A percentile compares a stretch with the other conserved stretches of the same genome.
phyloP scores from a whole-genome alignment of 2,329 filamentous ascomycete species.

The Domatiomyces globalis region DNA sequence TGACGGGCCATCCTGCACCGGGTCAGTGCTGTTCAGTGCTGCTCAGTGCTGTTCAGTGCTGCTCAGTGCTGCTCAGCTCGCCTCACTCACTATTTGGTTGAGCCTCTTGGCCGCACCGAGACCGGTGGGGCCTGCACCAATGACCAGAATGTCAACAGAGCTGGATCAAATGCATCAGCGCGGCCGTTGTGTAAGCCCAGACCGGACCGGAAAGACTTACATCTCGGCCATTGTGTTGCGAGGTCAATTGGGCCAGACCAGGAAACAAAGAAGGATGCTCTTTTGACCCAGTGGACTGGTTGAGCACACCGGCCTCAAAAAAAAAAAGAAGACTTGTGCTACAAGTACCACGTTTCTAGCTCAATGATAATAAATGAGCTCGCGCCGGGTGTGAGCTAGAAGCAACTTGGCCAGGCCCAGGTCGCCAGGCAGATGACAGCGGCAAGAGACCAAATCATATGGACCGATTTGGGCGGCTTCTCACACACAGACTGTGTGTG shows the following conservation, averaged over 20 bases:
- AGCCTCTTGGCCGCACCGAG: constrained; percentile 95
- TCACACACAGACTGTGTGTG: too few relatives aligned
- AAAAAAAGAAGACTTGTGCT: too few relatives aligned
- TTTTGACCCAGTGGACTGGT: too few relatives aligned
- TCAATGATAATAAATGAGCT: too few relatives aligned
- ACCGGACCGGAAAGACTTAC: neutral
- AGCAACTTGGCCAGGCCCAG: too few relatives aligned
- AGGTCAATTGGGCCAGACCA: neutral
- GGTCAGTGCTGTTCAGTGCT: constrained; percentile 3
- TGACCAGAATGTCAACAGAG: constrained; percentile 82
- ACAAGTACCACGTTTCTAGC: too few relatives aligned
- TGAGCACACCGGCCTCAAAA: too few relatives aligned
- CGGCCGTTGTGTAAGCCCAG: neutral
- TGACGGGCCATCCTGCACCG: constrained; percentile 62
- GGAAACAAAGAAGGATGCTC: too few relatives aligned
- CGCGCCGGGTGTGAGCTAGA: too few relatives aligned
- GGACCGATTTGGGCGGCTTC: too few relatives aligned
- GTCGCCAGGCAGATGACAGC: too few relatives aligned
- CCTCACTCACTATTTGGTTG: constrained; percentile 68
- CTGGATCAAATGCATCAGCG: constrained; percentile 1
- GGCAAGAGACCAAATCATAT: too few relatives aligned
- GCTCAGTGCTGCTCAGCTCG: neutral
- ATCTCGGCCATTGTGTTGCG: neutral
- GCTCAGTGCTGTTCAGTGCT: neutral
- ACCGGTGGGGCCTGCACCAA: constrained; percentile 93